Evolutionary conservation across 2,329 filamentous ascomycete genomes (phyloP), one percentile per base, ranked within the genome.

Genomic region (Fusarium sambucinum): DNA sequence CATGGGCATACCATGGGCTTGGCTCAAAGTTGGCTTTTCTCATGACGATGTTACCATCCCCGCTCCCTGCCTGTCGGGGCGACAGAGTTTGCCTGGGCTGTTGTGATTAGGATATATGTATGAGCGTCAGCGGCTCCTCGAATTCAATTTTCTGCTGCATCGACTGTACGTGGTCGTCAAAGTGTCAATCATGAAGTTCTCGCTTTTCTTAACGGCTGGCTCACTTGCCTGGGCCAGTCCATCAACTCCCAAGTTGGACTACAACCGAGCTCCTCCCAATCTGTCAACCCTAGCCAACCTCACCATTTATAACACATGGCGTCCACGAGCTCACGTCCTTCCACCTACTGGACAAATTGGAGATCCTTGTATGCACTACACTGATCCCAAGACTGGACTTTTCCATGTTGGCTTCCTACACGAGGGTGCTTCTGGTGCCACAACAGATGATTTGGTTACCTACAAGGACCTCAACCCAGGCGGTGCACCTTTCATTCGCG

Each of bases 351-450:
- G 80, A 9, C 76, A 80, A 46, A 79, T 82, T 41, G 81, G 79
- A 35, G 81, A 83, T 57, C 80, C 80, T 13, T 81, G 80, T 58
- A 81, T 80, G 77, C 81, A 82, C 61, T 83, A 82, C 68, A 81
- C 79, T 5, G 80, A 83, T 56, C 79, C 81, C 3, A 70, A 75
- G 25, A 82, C 81, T 4, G 78, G 80, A 2, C 73, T 81, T 25
- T 83, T 83, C 63, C 81, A 83, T 25, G 76, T 83, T 35, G 81
- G 80, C 29, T 83, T 78, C 66, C 76, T 83, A n/a, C 77, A 79
- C 48, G 59, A 68, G 48, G 77, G 76, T 40, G 76, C 75, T 21
- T 64, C 78, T n/a, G 78, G 77, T 12, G 78, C 78, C 19, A 80
- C 78, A 17, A 83, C 81, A 0, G 75, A 78, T 40, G 79, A 84